phyloP scores from a whole-genome alignment of 441 rosid genomes.

The Viola pubescens region DNA sequence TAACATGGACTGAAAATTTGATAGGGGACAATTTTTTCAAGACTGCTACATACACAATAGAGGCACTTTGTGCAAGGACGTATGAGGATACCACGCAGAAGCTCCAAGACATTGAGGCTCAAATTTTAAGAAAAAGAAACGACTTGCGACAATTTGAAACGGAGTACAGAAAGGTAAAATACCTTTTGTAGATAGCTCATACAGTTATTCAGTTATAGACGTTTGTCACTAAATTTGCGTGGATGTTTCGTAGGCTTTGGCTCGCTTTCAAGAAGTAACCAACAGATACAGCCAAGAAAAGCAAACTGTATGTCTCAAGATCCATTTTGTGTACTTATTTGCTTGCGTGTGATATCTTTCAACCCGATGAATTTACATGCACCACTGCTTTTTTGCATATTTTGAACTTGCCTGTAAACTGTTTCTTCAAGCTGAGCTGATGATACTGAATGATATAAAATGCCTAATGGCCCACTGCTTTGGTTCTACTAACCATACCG shows the following conservation, averaged over 20 bases:
- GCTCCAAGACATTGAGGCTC: constrained; percentile 83
- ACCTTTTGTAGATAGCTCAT: background rate
- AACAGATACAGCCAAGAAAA: constrained; percentile 84
- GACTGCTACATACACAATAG: constrained; percentile 87
- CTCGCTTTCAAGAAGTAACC: constrained; percentile 90
- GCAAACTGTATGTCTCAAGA: constrained; percentile 56
- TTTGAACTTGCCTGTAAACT: background rate
- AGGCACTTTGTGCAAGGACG: constrained; percentile 81
- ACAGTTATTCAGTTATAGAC: background rate
- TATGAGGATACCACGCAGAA: constrained; percentile 71
- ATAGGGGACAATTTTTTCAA: constrained; percentile 96
- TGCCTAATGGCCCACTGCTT: too few relatives aligned
- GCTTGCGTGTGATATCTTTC: background rate
- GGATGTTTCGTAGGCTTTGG: constrained; percentile 61
- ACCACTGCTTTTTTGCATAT: background rate
- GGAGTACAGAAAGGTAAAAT: constrained; percentile 75
- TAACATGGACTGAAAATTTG: constrained; percentile 12
- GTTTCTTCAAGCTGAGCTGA: constrained; percentile 1
- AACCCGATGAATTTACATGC: background rate
- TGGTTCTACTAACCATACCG: background rate
- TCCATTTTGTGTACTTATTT: constrained; percentile 5
- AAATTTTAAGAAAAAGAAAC: constrained; percentile 75
- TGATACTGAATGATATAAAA: background rate
- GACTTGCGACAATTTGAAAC: constrained; percentile 89
- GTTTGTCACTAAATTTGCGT: background rate